Conservation (phyloP, 2,329 filamentous ascomycete genomes). For the Dothistroma pini region DNA sequence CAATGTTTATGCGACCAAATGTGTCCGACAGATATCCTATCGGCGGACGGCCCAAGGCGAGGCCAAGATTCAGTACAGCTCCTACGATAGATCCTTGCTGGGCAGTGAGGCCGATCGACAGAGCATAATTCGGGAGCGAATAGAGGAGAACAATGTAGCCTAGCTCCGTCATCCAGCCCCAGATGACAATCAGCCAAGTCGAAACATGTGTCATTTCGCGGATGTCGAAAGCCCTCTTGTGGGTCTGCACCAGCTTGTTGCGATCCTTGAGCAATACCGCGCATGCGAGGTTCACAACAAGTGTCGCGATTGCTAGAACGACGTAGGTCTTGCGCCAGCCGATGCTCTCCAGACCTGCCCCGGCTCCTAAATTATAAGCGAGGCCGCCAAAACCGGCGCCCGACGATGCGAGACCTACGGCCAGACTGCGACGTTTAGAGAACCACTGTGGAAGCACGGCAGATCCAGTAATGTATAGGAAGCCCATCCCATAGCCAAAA, state of each 20-base stretch:
- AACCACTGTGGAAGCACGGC: conserved; percentile 74
- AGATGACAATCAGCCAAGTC: conserved; percentile 62
- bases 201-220: conserved; percentile 58
- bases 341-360: conserved; percentile 63
- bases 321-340: conserved; percentile 65
- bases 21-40: conserved; percentile 70
- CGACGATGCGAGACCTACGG: conserved; percentile 66
- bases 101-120: conserved; percentile 62
- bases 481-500: conserved; percentile 76
- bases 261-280: conserved; percentile 64
- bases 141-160: conserved; percentile 74
- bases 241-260: conserved; percentile 65
- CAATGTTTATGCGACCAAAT: conserved; percentile 70
- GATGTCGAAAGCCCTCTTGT: conserved; percentile 63
- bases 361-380: conserved; percentile 63
- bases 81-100: conserved; percentile 66
- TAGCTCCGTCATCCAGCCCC: conserved; percentile 68
- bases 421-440: conserved; percentile 61
- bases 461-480: conserved; percentile 67
- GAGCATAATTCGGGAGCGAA: conserved; percentile 69
- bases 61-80: conserved; percentile 67
- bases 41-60: conserved; percentile 64
- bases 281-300: conserved; percentile 61
- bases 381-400: conserved; percentile 74
- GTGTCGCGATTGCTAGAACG: conserved; percentile 61